These are phyloP conservation scores for Xylariaceae sp. DNA, from an alignment of 2,329 filamentous ascomycete species.

Conservation along the genomic window DNA sequence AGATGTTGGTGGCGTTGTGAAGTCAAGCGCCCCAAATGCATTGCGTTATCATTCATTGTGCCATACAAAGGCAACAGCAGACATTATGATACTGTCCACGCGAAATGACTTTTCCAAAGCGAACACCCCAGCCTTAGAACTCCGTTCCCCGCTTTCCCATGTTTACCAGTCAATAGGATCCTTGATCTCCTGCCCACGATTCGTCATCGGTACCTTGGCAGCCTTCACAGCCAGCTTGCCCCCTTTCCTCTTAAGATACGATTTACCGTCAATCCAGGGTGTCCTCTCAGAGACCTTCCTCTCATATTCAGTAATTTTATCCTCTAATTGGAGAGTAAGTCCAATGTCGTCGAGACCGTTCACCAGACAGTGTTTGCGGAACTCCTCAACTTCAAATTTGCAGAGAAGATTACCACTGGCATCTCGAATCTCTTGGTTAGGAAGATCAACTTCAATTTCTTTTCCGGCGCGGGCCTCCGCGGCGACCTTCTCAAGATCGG, in stretches of 20 bases:
- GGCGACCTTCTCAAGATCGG: slow-evolving; percentile 65
- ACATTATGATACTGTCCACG: no score
- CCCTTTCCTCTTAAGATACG: slow-evolving; percentile 65
- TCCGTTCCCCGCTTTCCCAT: not conserved
- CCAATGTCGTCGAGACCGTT: slow-evolving; percentile 96
- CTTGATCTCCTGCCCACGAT: slow-evolving; percentile 75
- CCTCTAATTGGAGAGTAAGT: slow-evolving; percentile 85
- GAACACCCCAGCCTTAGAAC: no score
- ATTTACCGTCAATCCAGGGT: slow-evolving; percentile 86
- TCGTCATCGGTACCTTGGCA: slow-evolving; percentile 78
- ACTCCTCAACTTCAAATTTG: slow-evolving; percentile 83
- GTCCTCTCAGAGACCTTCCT: slow-evolving; percentile 69
- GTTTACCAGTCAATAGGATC: slow-evolving; percentile 88
- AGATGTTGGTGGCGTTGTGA: no score
- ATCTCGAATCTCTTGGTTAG: slow-evolving; percentile 77
- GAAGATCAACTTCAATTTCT: slow-evolving; percentile 86
- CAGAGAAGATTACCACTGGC: slow-evolving; percentile 69
- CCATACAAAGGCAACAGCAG: no score
- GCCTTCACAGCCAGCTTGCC: slow-evolving; percentile 56
- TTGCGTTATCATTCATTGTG: no score
- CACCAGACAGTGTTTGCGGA: slow-evolving; percentile 88
- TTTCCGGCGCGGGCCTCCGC: slow-evolving; percentile 73
- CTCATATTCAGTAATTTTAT: slow-evolving; percentile 85
- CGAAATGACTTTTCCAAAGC: no score
- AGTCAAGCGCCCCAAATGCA: no score